Evolutionary conservation across 768 basidiomycete genomes (phyloP).

Genomic region (Kwoniella sp.): DNA sequence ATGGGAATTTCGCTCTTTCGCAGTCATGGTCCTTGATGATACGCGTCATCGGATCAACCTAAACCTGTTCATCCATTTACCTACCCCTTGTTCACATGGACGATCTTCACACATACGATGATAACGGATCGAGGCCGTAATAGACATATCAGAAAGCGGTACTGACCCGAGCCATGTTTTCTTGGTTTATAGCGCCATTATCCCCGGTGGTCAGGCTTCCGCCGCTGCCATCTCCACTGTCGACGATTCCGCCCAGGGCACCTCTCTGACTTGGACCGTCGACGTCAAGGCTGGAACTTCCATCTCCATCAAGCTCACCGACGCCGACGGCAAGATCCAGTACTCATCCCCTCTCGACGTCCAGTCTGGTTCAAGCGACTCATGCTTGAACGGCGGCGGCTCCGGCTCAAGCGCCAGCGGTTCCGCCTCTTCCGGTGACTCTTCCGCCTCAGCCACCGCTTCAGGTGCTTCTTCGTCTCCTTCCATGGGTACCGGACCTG

Average conservation of each 20-base stretch:
- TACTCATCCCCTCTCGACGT: conserved; percentile 40
- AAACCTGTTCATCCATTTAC: too few species aligned
- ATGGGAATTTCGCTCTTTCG: too few species aligned
- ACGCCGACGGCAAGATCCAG: conserved; percentile 43
- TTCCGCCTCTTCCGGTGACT: conserved; percentile 13
- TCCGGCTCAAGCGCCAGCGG: conserved; percentile 26
- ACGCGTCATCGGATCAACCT: too few species aligned
- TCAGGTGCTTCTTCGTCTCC: conserved; percentile 1
- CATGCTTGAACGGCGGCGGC: conserved; percentile 33
- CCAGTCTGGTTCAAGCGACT: conserved; percentile 38
- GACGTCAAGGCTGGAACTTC: conserved; percentile 35
- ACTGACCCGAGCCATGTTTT: too few species aligned
- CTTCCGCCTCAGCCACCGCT: conserved; percentile 6
- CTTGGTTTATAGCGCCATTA: conserved; percentile 59
- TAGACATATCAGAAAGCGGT: too few species aligned
- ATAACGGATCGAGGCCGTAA: too few species aligned
- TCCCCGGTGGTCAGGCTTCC: conserved; percentile 49
- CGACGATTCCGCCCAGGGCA: conserved; percentile 13
- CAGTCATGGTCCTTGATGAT: too few species aligned
- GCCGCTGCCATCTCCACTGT: conserved; percentile 42
- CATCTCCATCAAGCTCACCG: conserved; percentile 47
- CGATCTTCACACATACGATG: too few species aligned
- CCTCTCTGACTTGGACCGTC: conserved; percentile 42
- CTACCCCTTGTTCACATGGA: too few species aligned
- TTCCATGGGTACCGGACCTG: neutral